Base-by-base conservation (phyloP, 108 stramenopile species). In the Skeletonema grethae region DNA sequence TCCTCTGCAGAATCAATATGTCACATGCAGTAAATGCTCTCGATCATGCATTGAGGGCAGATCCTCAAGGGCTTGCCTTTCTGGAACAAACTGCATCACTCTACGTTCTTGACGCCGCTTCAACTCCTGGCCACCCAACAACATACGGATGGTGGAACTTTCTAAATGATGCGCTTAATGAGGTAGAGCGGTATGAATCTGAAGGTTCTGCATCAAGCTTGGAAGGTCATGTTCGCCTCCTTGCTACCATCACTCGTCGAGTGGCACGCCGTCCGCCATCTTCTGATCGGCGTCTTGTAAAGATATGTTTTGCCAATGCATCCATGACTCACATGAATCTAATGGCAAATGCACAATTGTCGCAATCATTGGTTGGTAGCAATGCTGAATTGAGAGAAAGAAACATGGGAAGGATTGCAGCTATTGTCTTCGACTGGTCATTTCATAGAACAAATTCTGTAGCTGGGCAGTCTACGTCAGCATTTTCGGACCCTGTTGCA, bases 101-200 rank as follows among this genome's bases (percentile, higher is more conserved):
- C 36, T 93, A 90, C 48, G 85, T 90, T 9, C 70, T 90, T 45
- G 92, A 93, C 81, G 87, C 85, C 28, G 85, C 88, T 2, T 84
- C 86, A 1, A 80, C 67, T 15, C 83, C 87, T 11, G 84, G 80
- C 11, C 70, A 67, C 32, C 86, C 87, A 5, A 84, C 83, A 63
- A 87, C 86, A 0, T 93, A 86, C 57, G 92, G 92, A 0, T 87
- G 89, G 72, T 93, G 92, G 92, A 85, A 90, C 64, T 93, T 93
- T 68, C 80, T 93, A 3, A 88, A 93, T 57, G 85, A 89, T 55
- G 89, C 89, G 1, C 83, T 93, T 50, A 90, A 84, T 61, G 92
- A 93, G 69, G 73, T 90, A 10, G 92, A 93, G 64, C 84, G 92
- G 63, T 73, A 79, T 43, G 87, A 88, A 2, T 28, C 62, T 29